phyloP scores from a whole-genome alignment of 306 rosid genomes.

The Cucurbita ficifolia region DNA sequence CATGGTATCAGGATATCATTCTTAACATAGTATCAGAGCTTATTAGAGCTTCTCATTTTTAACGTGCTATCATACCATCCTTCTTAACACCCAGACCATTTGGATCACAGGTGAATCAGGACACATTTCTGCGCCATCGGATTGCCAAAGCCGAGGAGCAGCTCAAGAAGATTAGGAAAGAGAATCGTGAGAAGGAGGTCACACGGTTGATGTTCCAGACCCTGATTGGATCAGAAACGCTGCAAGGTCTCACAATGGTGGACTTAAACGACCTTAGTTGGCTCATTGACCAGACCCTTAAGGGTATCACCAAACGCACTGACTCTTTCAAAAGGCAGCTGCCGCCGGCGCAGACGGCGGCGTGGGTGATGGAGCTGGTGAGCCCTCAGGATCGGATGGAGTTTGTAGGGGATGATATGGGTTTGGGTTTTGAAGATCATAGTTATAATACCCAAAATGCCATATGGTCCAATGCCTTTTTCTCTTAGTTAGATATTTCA shows the following conservation, averaged over 20 bases:
- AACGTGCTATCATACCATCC: too few species aligned
- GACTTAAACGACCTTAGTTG: constrained; percentile 20
- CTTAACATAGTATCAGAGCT: too few species aligned
- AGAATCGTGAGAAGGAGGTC: constrained; percentile 14
- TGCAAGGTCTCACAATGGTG: constrained; percentile 5
- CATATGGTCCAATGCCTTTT: constrained; percentile 12
- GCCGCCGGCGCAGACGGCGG: background rate
- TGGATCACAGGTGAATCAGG: constrained; percentile 4
- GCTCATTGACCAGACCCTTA: constrained; percentile 15
- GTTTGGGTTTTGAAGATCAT: constrained; percentile 4
- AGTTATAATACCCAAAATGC: background rate
- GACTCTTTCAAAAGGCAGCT: background rate
- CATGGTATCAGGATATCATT: too few species aligned
- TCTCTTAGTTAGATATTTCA: background rate
- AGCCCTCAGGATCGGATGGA: constrained; percentile 1
- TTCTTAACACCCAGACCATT: too few species aligned
- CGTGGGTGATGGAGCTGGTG: constrained; percentile 1
- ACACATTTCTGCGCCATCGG: constrained; percentile 13
- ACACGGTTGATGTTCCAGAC: constrained; percentile 7
- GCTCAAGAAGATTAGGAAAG: constrained; percentile 13
- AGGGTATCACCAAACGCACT: constrained; percentile 4
- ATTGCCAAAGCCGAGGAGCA: constrained; percentile 10
- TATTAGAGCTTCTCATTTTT: too few species aligned
- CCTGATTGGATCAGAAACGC: background rate
- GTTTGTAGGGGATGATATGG: constrained; percentile 12